Evolutionary conservation across 257 asterid species (phyloP).

Genomic region (Phtheirospermum japonicum): DNA sequence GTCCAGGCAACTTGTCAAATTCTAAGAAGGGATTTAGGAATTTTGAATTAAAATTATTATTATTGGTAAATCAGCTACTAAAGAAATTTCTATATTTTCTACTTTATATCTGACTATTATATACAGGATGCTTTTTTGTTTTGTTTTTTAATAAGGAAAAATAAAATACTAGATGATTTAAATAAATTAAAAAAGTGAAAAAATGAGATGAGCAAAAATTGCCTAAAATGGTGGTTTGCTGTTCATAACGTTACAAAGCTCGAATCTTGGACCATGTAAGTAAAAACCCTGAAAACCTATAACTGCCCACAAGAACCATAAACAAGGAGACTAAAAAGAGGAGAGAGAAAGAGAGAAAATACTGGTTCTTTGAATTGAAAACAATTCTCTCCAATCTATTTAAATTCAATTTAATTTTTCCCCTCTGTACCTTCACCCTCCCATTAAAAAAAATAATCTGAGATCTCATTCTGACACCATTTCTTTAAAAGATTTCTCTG

Average conservation of each 20-base stretch:
- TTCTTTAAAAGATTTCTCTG: conserved; percentile 32
- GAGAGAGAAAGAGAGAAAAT: conserved; percentile 23
- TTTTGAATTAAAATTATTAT: too few relatives aligned
- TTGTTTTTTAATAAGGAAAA: too few relatives aligned
- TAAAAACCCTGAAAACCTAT: conserved; percentile 31
- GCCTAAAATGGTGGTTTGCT: conserved; percentile 54
- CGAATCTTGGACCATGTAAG: conserved; percentile 40
- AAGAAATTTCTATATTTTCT: background rate
- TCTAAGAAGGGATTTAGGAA: too few relatives aligned
- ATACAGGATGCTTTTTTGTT: too few relatives aligned
- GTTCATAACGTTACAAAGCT: conserved; percentile 28
- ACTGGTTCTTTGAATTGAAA: conserved; percentile 38
- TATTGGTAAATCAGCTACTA: too few relatives aligned
- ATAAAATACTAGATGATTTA: too few relatives aligned
- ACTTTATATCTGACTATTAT: too few relatives aligned
- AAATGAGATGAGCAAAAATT: conserved; percentile 31
- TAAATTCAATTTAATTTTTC: background rate
- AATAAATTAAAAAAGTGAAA: too few relatives aligned
- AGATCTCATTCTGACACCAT: conserved; percentile 85
- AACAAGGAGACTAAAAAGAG: conserved; percentile 23
- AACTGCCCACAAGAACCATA: conserved; percentile 35
- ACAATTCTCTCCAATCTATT: conserved; percentile 27
- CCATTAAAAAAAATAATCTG: conserved; percentile 43
- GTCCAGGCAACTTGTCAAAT: too few relatives aligned
- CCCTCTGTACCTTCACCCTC: conserved; percentile 19